A percentile compares a stretch with the other conserved stretches of the same genome.
Conservation (phyloP, 768 basidiomycete species). For the Trametes villosa region DNA sequence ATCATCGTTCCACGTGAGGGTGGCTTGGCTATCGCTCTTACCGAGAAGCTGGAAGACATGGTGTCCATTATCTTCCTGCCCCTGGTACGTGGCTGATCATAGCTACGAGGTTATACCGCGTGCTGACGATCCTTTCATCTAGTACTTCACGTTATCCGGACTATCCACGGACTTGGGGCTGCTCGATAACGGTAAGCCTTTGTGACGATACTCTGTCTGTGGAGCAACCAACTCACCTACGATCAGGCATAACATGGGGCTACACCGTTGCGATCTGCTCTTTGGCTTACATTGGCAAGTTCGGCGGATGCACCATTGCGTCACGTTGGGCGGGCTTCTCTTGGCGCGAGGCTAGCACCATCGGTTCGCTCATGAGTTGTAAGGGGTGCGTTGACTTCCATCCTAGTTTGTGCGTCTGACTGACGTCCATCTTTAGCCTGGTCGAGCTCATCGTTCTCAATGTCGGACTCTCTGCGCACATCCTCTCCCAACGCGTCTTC, state of each 20-base stretch:
- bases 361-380: conserved; percentile 94
- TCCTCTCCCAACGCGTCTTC: conserved; percentile 74
- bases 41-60: conserved; percentile 96
- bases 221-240: not conserved
- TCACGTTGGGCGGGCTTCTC: conserved; percentile 71
- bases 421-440: conserved; percentile 47
- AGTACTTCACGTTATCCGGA: conserved; percentile 95
- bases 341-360: conserved; percentile 80
- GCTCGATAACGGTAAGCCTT: conserved; percentile 64
- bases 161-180: conserved; percentile 87
- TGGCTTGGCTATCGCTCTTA: conserved; percentile 83
- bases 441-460: conserved; percentile 97
- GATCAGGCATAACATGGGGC: conserved; percentile 78
- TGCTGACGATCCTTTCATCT: conserved; percentile 1
- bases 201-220: not conserved
- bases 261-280: conserved; percentile 80
- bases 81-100: conserved; percentile 50
- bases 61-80: conserved; percentile 89
- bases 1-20: conserved; percentile 87
- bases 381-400: conserved; percentile 67
- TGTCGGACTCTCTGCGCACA: conserved; percentile 82
- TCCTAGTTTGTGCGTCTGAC: not conserved
- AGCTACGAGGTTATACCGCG: not conserved
- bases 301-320: conserved; percentile 78
- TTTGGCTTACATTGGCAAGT: conserved; percentile 87